These are phyloP conservation scores for Exophiala aquamarina DNA, from an alignment of 2,329 filamentous ascomycete species.

Conservation along the genomic window DNA sequence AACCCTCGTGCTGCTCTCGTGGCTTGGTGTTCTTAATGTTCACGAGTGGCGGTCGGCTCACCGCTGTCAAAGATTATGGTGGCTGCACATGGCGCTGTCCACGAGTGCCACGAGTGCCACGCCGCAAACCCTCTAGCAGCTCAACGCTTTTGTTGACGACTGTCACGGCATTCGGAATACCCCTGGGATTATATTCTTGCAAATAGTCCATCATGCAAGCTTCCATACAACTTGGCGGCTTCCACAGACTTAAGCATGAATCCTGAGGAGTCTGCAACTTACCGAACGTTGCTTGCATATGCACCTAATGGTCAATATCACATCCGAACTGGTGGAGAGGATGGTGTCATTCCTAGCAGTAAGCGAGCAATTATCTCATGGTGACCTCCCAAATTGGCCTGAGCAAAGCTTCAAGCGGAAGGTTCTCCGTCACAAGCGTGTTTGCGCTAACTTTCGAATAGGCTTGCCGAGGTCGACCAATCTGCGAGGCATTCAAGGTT, in stretches of 20 bases:
- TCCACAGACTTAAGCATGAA: too few species aligned
- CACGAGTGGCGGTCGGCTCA: constrained; percentile 21
- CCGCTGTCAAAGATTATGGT: constrained; percentile 20
- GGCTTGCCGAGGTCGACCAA: constrained; percentile 10
- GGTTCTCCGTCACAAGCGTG: constrained; percentile 2
- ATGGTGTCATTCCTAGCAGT: constrained; percentile 1
- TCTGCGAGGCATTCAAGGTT: constrained; percentile 1
- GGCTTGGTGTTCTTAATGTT: background rate
- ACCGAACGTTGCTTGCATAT: constrained; percentile 2
- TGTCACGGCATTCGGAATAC: too few species aligned
- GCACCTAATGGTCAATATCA: constrained; percentile 11
- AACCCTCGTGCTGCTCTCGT: constrained; percentile 3
- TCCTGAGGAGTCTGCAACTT: background rate
- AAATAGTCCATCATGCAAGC: too few species aligned
- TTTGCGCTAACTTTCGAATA: constrained; percentile 13
- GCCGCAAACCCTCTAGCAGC: too few species aligned
- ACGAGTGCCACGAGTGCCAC: background rate
- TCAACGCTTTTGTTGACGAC: background rate
- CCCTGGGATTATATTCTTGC: too few species aligned
- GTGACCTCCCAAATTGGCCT: too few species aligned
- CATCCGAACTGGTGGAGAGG: background rate
- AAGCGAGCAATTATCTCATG: constrained; percentile 9
- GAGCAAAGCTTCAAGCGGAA: too few species aligned
- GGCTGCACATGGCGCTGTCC: constrained; percentile 2
- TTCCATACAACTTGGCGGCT: too few species aligned